Percentiles rank a stretch among this genome's conserved stretches.
Conservation (phyloP, 805 yeast genomes). For the Candida nemodendra region DNA sequence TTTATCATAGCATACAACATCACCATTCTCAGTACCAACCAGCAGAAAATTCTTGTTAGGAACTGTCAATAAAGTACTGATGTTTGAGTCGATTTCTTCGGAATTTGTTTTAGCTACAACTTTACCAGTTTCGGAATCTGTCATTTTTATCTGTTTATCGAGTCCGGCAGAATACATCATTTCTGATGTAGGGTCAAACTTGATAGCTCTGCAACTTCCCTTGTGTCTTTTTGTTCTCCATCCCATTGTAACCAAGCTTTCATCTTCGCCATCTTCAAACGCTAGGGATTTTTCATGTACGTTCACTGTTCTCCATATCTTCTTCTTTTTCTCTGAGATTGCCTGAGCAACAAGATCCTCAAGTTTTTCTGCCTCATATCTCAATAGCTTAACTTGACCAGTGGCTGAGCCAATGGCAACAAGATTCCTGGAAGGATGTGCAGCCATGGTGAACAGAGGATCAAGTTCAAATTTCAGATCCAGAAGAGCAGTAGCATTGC, state of each 20-base stretch:
- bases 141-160: slow-evolving; percentile 76
- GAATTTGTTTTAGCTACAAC: slow-evolving; percentile 53
- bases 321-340: slow-evolving; percentile 27
- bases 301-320: slow-evolving; percentile 31
- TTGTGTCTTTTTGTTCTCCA: slow-evolving; percentile 94
- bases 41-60: slow-evolving; percentile 50
- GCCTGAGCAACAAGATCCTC: slow-evolving; percentile 29
- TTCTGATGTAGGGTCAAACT: slow-evolving; percentile 63
- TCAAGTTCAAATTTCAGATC: slow-evolving; percentile 48
- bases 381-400: slow-evolving; percentile 66
- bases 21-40: slow-evolving; percentile 69
- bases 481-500: slow-evolving; percentile 41
- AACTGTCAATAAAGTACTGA: slow-evolving; percentile 45
- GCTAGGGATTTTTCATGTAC: slow-evolving; percentile 16
- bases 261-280: slow-evolving; percentile 20
- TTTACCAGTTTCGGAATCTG: slow-evolving; percentile 68
- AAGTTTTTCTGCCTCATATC: slow-evolving; percentile 52
- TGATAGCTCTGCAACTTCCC: slow-evolving; percentile 75
- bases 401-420: slow-evolving; percentile 75
- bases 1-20: slow-evolving; percentile 61
- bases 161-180: slow-evolving; percentile 70
- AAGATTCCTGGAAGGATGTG: slow-evolving; percentile 72
- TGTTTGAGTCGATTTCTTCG: slow-evolving; percentile 17
- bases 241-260: slow-evolving; percentile 31
- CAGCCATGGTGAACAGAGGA: slow-evolving; percentile 72